Base-by-base conservation (phyloP, 2,329 filamentous ascomycete species). In the Aspergillus uvarum region DNA sequence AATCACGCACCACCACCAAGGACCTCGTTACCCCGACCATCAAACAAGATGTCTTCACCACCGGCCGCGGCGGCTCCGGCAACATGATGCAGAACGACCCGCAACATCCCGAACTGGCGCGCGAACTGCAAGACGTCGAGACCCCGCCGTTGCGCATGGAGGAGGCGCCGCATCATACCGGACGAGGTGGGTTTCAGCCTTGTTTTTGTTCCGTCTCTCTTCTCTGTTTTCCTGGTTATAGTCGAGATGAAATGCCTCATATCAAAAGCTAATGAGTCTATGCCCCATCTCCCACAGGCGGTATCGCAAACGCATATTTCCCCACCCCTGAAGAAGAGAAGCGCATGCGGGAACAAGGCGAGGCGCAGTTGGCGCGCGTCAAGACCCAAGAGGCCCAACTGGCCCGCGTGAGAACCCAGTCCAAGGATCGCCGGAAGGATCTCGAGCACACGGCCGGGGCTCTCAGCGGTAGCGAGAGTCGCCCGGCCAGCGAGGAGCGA, bases 31-130 rank as follows among this genome's bases (percentile, higher is more conserved):
- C 92, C 1, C 93, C 93, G 1, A 89, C 86, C 12, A 85, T 98
- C 72, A 96, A 96, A 79, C 85, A 85, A 51, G 80, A 89, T n/a
- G 82, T 91, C 65, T 92, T 94, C 72, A 96, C 93, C 21, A 97
- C 93, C 3, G 93, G 93, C 59, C 90, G 93, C 54, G 93, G 93
- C 58, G 93, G 93, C 62, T 88, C 85, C 4, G 92, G 92, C 61
- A 96, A 96, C 80, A 96, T 96, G 89, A 87, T 89, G 51, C 88
- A 89, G 72, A 86, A 86, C 63, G 89, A 95, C 68, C 86, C 88
- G 3, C 78, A 82, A 47, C 86, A 79, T 63, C 83, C 86, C 8
- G 82, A 84, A 63, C 72, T 91, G 72, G 91, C 93, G 38, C 89
- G 93, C 64, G 82, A 86, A 57, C 87, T 87, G 47, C 94, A 98